phyloP scores from a whole-genome alignment of 202 grass and related monocot species.

The Panicum virgatum region DNA sequence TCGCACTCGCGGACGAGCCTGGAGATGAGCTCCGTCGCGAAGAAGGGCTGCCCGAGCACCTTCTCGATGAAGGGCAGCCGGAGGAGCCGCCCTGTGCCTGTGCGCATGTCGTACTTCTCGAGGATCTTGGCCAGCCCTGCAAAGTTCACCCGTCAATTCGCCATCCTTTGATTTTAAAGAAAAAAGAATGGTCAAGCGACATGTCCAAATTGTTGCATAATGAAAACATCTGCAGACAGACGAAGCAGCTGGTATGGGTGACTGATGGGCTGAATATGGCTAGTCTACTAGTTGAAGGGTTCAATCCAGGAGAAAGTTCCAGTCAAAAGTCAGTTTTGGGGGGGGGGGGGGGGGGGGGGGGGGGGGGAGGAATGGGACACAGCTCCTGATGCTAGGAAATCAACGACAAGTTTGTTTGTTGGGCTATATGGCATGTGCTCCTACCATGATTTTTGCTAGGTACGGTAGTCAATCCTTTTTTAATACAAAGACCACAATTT shows the following conservation, averaged over 20 bases:
- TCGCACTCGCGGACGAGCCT: slow-evolving; percentile 71
- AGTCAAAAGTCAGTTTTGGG: neutral
- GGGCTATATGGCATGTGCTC: neutral
- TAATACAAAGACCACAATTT: neutral
- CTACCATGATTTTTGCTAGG: neutral
- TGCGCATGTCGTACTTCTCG: slow-evolving; percentile 86
- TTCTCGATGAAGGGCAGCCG: slow-evolving; percentile 71
- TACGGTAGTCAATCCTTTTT: neutral
- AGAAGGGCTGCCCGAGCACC: slow-evolving; percentile 78
- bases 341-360: too few relatives aligned
- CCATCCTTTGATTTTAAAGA: neutral
- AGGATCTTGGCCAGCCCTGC: slow-evolving; percentile 80
- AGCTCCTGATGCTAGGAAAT: neutral
- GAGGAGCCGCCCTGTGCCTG: slow-evolving; percentile 53
- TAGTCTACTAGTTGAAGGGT: neutral
- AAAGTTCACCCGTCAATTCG: neutral
- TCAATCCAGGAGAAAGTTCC: neutral
- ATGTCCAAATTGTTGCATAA: neutral
- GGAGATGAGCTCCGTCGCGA: slow-evolving; percentile 72
- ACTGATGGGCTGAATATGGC: neutral
- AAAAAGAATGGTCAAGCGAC: neutral
- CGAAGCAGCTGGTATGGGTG: neutral
- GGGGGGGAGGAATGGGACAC: neutral
- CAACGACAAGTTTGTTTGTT: neutral
- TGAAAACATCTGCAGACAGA: neutral